Percentiles rank a stretch among this genome's conserved stretches.
Conservation (phyloP, 331 rosid species). For the Malus hybrid region DNA sequence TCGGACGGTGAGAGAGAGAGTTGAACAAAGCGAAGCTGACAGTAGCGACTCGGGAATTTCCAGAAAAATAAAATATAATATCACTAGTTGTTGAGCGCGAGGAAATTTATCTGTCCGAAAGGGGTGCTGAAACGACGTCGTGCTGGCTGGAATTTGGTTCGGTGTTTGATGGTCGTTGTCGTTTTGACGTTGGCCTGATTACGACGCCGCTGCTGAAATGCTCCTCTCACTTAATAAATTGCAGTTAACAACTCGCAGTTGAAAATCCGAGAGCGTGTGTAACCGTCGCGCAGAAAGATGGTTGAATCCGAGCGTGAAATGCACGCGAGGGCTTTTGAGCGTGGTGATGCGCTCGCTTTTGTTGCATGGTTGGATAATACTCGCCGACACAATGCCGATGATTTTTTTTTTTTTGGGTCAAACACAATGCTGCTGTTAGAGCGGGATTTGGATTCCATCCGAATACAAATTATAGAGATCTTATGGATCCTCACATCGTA, state of each 20-base stretch:
- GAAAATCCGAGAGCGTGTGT: background rate
- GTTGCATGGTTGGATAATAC: background rate
- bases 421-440: too few relatives aligned
- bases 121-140: conserved; percentile 28
- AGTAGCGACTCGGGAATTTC: conserved; percentile 14
- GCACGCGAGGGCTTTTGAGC: background rate
- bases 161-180: background rate
- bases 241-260: background rate
- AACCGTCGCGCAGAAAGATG: background rate
- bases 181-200: conserved; percentile 18
- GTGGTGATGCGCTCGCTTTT: background rate
- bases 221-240: background rate
- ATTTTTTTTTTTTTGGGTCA: too few relatives aligned
- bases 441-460: too few relatives aligned
- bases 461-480: rapidly evolving
- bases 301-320: conserved; percentile 1
- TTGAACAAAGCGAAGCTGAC: conserved; percentile 11
- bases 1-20: background rate
- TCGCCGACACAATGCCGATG: conserved; percentile 36
- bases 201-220: conserved; percentile 29
- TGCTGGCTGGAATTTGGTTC: background rate
- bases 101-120: background rate
- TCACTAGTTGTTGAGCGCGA: background rate
- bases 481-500: rapidly evolving
- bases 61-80: background rate